Evolutionary conservation across 495 filamentous ascomycete species (phyloP).

Genomic region (Aspergillus mulundensis): DNA sequence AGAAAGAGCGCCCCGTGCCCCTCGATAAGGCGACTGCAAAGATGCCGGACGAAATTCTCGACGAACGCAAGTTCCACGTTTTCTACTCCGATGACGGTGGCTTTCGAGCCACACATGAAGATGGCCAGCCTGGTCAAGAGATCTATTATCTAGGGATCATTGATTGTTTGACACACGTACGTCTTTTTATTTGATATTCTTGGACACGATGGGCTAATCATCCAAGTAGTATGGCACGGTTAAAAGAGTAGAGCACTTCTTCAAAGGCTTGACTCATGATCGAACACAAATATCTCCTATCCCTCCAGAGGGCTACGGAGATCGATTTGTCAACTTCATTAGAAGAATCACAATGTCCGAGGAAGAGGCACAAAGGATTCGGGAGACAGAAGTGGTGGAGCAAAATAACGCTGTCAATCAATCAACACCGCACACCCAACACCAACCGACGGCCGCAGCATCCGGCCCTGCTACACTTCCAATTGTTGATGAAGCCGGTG

Average conservation of each 20-base stretch:
- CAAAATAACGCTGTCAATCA: constrained; percentile 46
- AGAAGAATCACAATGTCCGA: constrained; percentile 80
- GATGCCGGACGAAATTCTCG: constrained; percentile 84
- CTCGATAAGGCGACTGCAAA: constrained; percentile 76
- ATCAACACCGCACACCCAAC: constrained; percentile 43
- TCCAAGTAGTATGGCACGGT: constrained; percentile 68
- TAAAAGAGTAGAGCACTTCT: constrained; percentile 87
- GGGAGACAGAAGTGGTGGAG: constrained; percentile 38
- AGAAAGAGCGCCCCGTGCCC: constrained; percentile 84
- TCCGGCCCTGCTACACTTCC: constrained; percentile 67
- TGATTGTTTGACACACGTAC: constrained; percentile 92
- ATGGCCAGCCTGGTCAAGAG: constrained; percentile 77
- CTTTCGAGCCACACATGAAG: constrained; percentile 88
- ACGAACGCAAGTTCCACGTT: constrained; percentile 62
- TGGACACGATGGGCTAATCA: not conserved
- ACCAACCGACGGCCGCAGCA: constrained; percentile 49
- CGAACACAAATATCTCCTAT: constrained; percentile 87
- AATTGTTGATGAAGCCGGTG: constrained; percentile 86
- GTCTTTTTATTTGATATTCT: constrained; percentile 25
- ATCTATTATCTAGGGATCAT: constrained; percentile 98
- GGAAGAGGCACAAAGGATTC: constrained; percentile 71
- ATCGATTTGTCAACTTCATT: constrained; percentile 93
- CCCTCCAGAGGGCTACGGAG: constrained; percentile 87
- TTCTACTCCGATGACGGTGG: constrained; percentile 96
- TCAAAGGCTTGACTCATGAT: constrained; percentile 82